Base-by-base conservation (phyloP, 2,329 filamentous ascomycete genomes). In the Fusarium tjaetaba region DNA sequence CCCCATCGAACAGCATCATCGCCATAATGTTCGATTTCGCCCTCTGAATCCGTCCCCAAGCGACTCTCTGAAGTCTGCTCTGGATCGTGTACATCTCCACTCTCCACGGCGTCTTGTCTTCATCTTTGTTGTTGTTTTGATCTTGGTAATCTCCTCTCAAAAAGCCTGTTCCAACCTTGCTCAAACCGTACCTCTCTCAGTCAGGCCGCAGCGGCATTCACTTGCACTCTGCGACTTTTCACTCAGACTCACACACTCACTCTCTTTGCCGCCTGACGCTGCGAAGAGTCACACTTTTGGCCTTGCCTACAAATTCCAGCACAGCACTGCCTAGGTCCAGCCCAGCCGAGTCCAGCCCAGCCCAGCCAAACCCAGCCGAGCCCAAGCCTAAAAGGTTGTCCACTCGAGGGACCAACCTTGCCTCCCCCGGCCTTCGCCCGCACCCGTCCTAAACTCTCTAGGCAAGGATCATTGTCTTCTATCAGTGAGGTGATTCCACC, bases 41-140 rank as follows among this genome's bases (percentile, higher is more conserved):
- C 83, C 83, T 88, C 81, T 89, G 85, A 85, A 85, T 73, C 77
- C 80, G 81, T 82, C 80, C 76, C 83, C 84, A 85, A 70, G 85
- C 87, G 86, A 86, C 86, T 87, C 82, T 82, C 80, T 77, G 84
- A 85, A 88, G 87, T 88, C 86, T 87, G 87, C 87, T 88, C 79
- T 78, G 81, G 82, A 77, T 80, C 71, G 75, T 77, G 76, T 79
- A 66, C 78, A 79, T 81, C 78, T 80, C 82, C 80, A 80, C 81
- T 84, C 81, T 73, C 71, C 77, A 81, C 81, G 79, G 78, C 81
- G 77, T 80, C 77, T 70, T 69, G 76, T 79, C 77, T 72, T 70
- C 69, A 77, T 73, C 69, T 72, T 73, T 79, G 71, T 72, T 76
- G 76, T 73, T 77, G 59, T 68, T 70, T 64, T 71, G 36, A 70